Base-by-base conservation (phyloP, 768 basidiomycete genomes). In the Pholiota microspora region DNA sequence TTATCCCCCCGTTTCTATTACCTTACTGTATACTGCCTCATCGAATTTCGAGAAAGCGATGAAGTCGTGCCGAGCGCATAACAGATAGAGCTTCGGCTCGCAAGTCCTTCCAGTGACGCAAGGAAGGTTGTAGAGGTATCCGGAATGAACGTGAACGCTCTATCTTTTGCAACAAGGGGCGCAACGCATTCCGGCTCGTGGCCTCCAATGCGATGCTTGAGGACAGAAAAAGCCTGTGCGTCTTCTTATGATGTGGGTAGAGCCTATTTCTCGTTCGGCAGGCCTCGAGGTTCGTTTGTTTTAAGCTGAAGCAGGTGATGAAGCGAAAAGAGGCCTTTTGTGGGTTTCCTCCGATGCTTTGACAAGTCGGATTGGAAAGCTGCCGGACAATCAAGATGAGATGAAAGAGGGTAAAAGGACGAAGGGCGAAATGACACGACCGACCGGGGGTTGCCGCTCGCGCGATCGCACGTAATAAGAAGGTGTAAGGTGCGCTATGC, bases 391-490 rank as follows among this genome's bases (percentile, higher is more conserved):
- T 16, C 40, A 12, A 42, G 18, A 42, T 42, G 16, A 23, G 40
- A 18, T 18, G 40, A 1, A 55, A 40, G 34, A 29, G n/a, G n/a
- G n/a, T n/a, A n/a, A 31, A 16, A 49, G 18, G 45, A 34, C 38
- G 44, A 10, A 40, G 32, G 34, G 40, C 40, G 18, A 9, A 32
- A 40, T 16, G 16, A 9, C 25, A 25, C 35, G 42, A 9, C 16
- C 36, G 32, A 29, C 34, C 54, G 54, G 55, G 9, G 47, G 57
- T 58, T 54, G 48, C 54, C 59, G 58, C 62, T 67, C 55, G 59
- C 71, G 69, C 69, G 64, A 73, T 72, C 67, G 68, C 70, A 71
- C 70, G 70, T 69, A 69, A 67, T 68, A 56, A 45, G 40, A 50
- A 53, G 59, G 59, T 28, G 58, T 49, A 47, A 25, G n/a, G 42